Evolutionary conservation across 805 yeast genomes (phyloP).

Genomic region (Kluyveromyces siamensis): DNA sequence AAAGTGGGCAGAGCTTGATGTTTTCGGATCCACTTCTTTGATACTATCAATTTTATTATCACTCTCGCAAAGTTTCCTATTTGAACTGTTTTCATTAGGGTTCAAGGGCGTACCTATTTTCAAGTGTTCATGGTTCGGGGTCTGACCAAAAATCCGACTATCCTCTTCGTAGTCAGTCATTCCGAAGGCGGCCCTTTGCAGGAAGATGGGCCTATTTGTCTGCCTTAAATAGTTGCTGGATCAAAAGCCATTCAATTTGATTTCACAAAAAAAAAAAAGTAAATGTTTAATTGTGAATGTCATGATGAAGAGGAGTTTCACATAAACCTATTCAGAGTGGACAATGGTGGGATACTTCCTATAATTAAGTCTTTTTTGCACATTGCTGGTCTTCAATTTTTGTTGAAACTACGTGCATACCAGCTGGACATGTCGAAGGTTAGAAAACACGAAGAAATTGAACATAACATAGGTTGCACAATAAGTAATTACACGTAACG

Average conservation of each 20-base stretch:
- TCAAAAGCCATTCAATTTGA: too few species aligned
- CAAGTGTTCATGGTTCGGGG: neutral
- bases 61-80: neutral
- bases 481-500: neutral
- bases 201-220: neutral
- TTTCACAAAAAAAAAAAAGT: too few species aligned
- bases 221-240: too few species aligned
- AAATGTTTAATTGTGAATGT: too few species aligned
- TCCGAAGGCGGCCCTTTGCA: neutral
- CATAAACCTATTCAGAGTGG: too few species aligned
- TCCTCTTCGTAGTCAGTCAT: neutral
- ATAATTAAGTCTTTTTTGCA: too few species aligned
- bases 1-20: neutral
- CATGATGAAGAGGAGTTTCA: too few species aligned
- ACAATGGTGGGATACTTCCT: too few species aligned
- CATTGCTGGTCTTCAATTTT: too few species aligned
- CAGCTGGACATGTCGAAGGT: too few species aligned
- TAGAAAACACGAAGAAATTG: neutral
- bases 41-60: neutral
- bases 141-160: neutral
- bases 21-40: neutral
- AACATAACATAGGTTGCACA: neutral
- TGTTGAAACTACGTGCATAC: too few species aligned
- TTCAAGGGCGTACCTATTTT: neutral
- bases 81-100: neutral